A percentile compares a stretch with the other conserved stretches of the same genome.
Conservation (phyloP, 148 eudicot species). For the Camellia lanceoleosa region DNA sequence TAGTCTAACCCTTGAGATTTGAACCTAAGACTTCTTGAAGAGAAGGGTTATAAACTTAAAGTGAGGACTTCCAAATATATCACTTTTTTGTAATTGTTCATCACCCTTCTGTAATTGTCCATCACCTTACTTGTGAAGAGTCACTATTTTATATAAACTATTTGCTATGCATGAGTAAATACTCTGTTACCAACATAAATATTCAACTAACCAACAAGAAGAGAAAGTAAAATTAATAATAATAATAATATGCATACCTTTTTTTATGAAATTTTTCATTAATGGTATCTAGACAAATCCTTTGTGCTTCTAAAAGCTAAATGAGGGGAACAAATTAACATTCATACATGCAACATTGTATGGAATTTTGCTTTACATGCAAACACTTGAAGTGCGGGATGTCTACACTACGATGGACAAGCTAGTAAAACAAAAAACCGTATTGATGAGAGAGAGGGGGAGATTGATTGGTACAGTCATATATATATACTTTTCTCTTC, state of each 20-base stretch:
- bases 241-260: neutral
- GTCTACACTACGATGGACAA: too few species aligned
- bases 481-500: neutral
- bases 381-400: too few species aligned
- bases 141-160: too few species aligned
- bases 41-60: too few species aligned
- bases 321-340: neutral
- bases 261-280: neutral
- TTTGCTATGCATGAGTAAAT: too few species aligned
- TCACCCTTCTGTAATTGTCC: too few species aligned
- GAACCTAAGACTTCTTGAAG: too few species aligned
- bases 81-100: too few species aligned
- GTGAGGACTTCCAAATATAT: too few species aligned
- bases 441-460: neutral
- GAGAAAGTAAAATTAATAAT: neutral
- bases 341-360: neutral
- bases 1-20: too few species aligned
- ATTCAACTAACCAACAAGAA: neutral
- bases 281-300: neutral
- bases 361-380: too few species aligned
- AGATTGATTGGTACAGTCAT: neutral
- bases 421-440: too few species aligned
- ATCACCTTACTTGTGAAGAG: neutral
- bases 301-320: conserved; percentile 6
- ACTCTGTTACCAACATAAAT: neutral